Evolutionary conservation across 495 filamentous ascomycete species (phyloP).

Genomic region (Aspergillus olivimuriae): DNA sequence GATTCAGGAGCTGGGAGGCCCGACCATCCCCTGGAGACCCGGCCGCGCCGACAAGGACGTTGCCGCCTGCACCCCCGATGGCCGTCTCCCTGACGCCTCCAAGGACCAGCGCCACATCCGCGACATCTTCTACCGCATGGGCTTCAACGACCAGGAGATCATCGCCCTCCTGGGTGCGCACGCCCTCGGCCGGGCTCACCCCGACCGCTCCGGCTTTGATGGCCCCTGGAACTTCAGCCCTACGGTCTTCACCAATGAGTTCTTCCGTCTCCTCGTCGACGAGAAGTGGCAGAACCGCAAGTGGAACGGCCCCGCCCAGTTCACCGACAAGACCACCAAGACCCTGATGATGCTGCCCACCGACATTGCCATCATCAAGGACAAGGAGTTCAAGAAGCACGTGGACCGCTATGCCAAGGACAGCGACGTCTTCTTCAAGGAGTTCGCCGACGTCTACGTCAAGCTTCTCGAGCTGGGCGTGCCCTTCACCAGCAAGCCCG

Average conservation of each 20-base stretch:
- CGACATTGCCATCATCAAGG: constrained; percentile 81
- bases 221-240: constrained; percentile 97
- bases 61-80: constrained; percentile 87
- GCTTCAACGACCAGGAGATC: constrained; percentile 96
- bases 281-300: constrained; percentile 92
- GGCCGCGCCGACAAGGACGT: constrained; percentile 79
- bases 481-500: constrained; percentile 67
- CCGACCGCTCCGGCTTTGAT: constrained; percentile 79
- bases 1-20: constrained; percentile 93
- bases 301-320: constrained; percentile 89
- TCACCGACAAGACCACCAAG: constrained; percentile 77
- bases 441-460: constrained; percentile 71
- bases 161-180: constrained; percentile 87
- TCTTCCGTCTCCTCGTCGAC: constrained; percentile 75
- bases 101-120: constrained; percentile 81
- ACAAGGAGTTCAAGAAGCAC: constrained; percentile 78
- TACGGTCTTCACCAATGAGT: constrained; percentile 91
- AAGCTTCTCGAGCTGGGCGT: constrained; percentile 95
- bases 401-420: constrained; percentile 92
- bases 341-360: constrained; percentile 95
- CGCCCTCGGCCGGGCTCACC: constrained; percentile 88
- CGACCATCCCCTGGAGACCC: constrained; percentile 80
- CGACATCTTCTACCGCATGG: constrained; percentile 93
- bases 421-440: constrained; percentile 86
- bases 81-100: constrained; percentile 84